Percentiles rank a stretch among this genome's conserved stretches.
These are phyloP conservation scores for Elaeagnus macrophylla DNA, from an alignment of 306 rosid species.

Conservation along the genomic window DNA sequence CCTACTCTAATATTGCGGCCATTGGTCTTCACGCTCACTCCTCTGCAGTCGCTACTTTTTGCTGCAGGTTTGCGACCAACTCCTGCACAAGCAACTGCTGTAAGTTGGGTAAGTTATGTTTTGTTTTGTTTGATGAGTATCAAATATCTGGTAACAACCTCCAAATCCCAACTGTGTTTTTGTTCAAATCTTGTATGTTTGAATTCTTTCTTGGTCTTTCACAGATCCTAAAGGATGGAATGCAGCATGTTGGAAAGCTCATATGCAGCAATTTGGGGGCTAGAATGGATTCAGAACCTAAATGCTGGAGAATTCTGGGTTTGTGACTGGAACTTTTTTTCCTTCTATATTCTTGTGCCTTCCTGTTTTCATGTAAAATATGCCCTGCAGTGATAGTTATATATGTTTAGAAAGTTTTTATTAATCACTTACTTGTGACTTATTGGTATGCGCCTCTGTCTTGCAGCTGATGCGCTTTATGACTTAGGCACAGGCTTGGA, in stretches of 20 bases:
- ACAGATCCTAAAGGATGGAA: constrained; percentile 87
- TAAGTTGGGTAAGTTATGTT: constrained; percentile 78
- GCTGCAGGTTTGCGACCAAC: constrained; percentile 99
- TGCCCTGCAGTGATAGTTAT: background rate
- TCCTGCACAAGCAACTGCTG: constrained; percentile 94
- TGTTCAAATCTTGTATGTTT: constrained; percentile 4
- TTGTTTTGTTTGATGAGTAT: constrained; percentile 3
- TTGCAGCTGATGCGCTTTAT: constrained; percentile 85
- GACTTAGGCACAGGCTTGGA: constrained; percentile 93
- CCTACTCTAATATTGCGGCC: constrained; percentile 15
- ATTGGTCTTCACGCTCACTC: constrained; percentile 41
- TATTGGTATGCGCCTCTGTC: constrained; percentile 17
- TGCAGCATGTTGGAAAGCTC: constrained; percentile 91
- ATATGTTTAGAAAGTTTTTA: background rate
- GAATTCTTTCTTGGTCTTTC: constrained; percentile 2
- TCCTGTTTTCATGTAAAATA: background rate
- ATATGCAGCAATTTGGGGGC: constrained; percentile 92
- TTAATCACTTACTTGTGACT: background rate
- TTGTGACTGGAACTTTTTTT: constrained; percentile 1
- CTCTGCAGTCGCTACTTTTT: constrained; percentile 90
- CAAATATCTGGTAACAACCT: constrained; percentile 1
- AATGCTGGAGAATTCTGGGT: constrained; percentile 90
- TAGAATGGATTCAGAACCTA: constrained; percentile 98
- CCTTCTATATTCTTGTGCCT: constrained; percentile 10
- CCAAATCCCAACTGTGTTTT: constrained; percentile 1